phyloP scores from a whole-genome alignment of 2,329 filamentous ascomycete species.

The Pseudocercospora fijiensis region DNA sequence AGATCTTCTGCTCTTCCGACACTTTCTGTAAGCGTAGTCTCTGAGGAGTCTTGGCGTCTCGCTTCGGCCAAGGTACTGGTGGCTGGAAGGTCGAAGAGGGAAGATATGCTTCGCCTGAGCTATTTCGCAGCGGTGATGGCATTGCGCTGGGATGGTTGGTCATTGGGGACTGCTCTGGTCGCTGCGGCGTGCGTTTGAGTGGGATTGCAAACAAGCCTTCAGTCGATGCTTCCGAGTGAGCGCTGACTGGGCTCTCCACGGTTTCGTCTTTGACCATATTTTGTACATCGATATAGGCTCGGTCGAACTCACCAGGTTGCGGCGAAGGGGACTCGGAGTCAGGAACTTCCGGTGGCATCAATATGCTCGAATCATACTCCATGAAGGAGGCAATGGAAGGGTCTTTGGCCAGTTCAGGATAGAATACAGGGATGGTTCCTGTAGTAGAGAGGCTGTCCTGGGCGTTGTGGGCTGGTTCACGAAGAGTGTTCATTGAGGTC shows the following conservation, averaged over 20 bases:
- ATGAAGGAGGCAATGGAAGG: slow-evolving; percentile 25
- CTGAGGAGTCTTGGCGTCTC: neutral
- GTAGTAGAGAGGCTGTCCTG: slow-evolving; percentile 17
- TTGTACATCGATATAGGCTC: slow-evolving; percentile 14
- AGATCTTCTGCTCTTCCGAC: slow-evolving; percentile 10
- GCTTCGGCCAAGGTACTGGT: slow-evolving; percentile 13
- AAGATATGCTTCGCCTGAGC: slow-evolving; percentile 12
- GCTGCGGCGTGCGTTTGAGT: slow-evolving; percentile 7
- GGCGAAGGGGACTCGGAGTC: neutral
- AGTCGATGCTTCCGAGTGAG: slow-evolving; percentile 9
- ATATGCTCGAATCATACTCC: slow-evolving; percentile 7
- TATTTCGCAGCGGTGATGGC: slow-evolving; percentile 32
- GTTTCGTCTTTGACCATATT: neutral
- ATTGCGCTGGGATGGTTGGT: slow-evolving; percentile 31
- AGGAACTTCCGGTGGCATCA: neutral
- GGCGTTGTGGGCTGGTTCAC: slow-evolving; percentile 8
- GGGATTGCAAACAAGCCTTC: slow-evolving; percentile 19
- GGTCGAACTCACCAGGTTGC: slow-evolving; percentile 2
- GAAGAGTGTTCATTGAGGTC: neutral
- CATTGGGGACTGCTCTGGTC: slow-evolving; percentile 18
- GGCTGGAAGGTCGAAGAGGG: slow-evolving; percentile 27
- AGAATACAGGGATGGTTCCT: slow-evolving; percentile 23
- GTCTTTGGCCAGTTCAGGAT: slow-evolving; percentile 28
- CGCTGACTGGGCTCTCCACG: neutral
- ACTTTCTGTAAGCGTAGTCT: slow-evolving; percentile 10